Conservation (phyloP, 2,329 filamentous ascomycete genomes). For the Septoria petroselini region DNA sequence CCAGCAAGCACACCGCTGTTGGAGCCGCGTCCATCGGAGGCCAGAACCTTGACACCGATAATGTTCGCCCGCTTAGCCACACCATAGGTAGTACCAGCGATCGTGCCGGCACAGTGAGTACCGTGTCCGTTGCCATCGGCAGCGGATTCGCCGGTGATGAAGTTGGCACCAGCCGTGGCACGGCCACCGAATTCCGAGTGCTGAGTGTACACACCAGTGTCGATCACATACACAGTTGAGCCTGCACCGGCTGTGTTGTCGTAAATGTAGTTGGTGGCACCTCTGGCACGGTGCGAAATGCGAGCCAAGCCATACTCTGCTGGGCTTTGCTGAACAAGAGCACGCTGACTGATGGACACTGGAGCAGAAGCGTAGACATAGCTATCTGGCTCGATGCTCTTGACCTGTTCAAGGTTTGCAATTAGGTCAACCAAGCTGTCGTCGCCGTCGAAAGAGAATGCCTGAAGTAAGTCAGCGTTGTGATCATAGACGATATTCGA, state of each 20-base stretch:
- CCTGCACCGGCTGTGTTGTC: slow-evolving; percentile 22
- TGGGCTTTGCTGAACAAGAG: slow-evolving; percentile 21
- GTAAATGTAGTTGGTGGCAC: slow-evolving; percentile 30
- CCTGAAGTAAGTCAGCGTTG: slow-evolving; percentile 39
- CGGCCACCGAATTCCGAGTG: slow-evolving; percentile 35
- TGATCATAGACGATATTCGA: slow-evolving; percentile 21
- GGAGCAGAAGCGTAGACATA: slow-evolving; percentile 36
- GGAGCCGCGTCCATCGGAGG: slow-evolving; percentile 45
- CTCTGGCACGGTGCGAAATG: slow-evolving; percentile 23
- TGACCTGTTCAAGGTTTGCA: slow-evolving; percentile 32
- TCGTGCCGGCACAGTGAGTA: slow-evolving; percentile 60
- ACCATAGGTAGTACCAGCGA: slow-evolving; percentile 59
- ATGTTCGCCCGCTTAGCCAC: slow-evolving; percentile 50
- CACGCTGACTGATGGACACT: slow-evolving; percentile 15
- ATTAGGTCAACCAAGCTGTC: slow-evolving; percentile 37
- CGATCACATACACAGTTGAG: slow-evolving; percentile 27
- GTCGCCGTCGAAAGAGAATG: slow-evolving; percentile 39
- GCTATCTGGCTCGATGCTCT: slow-evolving; percentile 43
- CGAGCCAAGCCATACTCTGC: slow-evolving; percentile 27
- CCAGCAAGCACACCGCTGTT: slow-evolving; percentile 50
- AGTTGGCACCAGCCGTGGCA: slow-evolving; percentile 27
- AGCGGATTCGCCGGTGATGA: slow-evolving; percentile 26
- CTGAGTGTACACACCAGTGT: slow-evolving; percentile 31
- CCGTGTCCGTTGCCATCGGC: slow-evolving; percentile 59
- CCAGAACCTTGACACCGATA: slow-evolving; percentile 52